Percentiles rank a stretch among this genome's conserved stretches.
Conservation (phyloP, 2,329 filamentous ascomycete species). For the Xylariaceae sp. region DNA sequence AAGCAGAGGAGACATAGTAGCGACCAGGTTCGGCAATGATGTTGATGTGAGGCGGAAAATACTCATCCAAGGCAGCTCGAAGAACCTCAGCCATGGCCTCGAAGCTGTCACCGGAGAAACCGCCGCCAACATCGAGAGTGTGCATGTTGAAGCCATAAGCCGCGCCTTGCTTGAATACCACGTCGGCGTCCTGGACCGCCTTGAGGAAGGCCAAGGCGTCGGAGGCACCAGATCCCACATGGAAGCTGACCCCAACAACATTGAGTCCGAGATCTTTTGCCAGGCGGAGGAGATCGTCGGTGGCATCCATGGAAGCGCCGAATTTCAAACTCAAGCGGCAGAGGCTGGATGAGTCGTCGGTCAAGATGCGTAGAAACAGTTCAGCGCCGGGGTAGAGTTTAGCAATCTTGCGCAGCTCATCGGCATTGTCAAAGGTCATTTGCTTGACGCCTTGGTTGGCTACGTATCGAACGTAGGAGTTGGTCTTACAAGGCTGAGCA, state of each 20-base stretch:
- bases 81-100: constrained; percentile 85
- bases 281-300: constrained; percentile 71
- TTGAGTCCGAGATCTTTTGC: constrained; percentile 82
- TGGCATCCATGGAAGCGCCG: constrained; percentile 82
- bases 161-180: constrained; percentile 82
- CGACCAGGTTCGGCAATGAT: constrained; percentile 95
- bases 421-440: constrained; percentile 99
- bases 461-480: constrained; percentile 93
- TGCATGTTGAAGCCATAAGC: constrained; percentile 76
- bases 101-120: constrained; percentile 88
- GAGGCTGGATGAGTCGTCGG: constrained; percentile 90
- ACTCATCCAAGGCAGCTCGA: constrained; percentile 74
- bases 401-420: constrained; percentile 97
- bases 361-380: constrained; percentile 90
- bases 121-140: constrained; percentile 90
- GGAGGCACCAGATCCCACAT: constrained; percentile 93
- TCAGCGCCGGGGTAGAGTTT: constrained; percentile 85
- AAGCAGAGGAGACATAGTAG: constrained; percentile 91
- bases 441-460: constrained; percentile 82
- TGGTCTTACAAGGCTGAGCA: constrained; percentile 98
- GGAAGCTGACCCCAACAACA: constrained; percentile 94
- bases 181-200: constrained; percentile 83
- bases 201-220: constrained; percentile 90
- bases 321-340: constrained; percentile 98
- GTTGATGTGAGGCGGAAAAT: constrained; percentile 78